phyloP scores from a whole-genome alignment of 768 basidiomycete species.

The Gloeostereum incarnatum region DNA sequence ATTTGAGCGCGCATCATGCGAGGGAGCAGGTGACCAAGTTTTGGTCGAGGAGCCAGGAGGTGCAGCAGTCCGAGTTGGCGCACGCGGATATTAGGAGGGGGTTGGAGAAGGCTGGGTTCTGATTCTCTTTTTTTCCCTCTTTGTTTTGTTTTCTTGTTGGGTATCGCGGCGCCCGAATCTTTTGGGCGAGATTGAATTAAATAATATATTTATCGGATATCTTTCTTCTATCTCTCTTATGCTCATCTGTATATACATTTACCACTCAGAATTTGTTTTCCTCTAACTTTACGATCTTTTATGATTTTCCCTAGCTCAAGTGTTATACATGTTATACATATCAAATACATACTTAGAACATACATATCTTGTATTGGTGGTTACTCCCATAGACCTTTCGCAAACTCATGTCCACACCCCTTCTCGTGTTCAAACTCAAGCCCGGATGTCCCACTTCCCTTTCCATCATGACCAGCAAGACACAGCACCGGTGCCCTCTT shows the following conservation, averaged over 20 bases:
- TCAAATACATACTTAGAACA: background rate
- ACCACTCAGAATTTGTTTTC: background rate
- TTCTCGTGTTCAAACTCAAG: constrained; percentile 17
- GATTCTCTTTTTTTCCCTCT: constrained; percentile 8
- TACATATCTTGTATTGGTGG: background rate
- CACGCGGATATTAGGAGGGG: constrained; percentile 60
- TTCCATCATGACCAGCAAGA: constrained; percentile 22
- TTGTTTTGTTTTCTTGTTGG: constrained; percentile 7
- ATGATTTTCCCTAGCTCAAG: background rate
- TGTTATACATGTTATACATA: background rate
- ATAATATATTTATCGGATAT: no score
- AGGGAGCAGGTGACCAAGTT: constrained; percentile 39
- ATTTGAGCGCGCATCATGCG: constrained; percentile 26
- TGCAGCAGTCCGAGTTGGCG: constrained; percentile 47
- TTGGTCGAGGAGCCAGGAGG: constrained; percentile 50
- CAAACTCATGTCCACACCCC: constrained; percentile 27
- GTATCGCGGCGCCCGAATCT: no score
- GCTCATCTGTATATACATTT: constrained; percentile 6
- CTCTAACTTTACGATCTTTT: background rate
- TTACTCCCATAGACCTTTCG: background rate
- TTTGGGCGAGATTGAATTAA: no score
- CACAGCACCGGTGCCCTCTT: constrained; percentile 26
- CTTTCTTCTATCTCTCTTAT: constrained; percentile 1
- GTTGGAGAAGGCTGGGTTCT: constrained; percentile 64
- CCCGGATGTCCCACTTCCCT: constrained; percentile 1